Percentiles rank a stretch among this genome's conserved stretches.
phyloP scores from a whole-genome alignment of 768 basidiomycete genomes.

The Mrakia hoshinonis region DNA sequence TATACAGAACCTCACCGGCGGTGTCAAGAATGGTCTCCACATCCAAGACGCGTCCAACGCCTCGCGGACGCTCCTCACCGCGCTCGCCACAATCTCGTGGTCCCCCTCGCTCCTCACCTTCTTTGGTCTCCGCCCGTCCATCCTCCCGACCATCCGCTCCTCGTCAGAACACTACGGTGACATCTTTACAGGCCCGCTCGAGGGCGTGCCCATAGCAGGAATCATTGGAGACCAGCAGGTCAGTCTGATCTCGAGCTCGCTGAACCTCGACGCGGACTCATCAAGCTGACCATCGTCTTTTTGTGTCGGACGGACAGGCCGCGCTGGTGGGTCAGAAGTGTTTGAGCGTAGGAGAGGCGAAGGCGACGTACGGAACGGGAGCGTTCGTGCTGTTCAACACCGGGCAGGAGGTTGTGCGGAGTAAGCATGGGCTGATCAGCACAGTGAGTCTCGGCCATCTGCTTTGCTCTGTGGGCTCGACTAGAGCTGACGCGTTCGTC shows the following conservation, averaged over 20 bases:
- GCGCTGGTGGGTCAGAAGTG: slow-evolving; percentile 97
- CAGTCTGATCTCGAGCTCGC: slow-evolving; percentile 54
- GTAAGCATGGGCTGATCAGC: slow-evolving; percentile 75
- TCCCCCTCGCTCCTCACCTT: slow-evolving; percentile 72
- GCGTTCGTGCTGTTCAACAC: slow-evolving; percentile 95
- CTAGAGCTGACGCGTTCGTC: background rate
- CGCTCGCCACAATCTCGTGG: slow-evolving; percentile 73
- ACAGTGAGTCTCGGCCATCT: slow-evolving; percentile 50
- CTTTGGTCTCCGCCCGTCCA: slow-evolving; percentile 67
- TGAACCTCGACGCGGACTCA: background rate
- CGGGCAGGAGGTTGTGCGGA: slow-evolving; percentile 74
- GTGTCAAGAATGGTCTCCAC: slow-evolving; percentile 56
- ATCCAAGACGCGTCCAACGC: slow-evolving; percentile 92
- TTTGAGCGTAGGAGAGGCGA: slow-evolving; percentile 78
- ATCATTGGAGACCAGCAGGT: slow-evolving; percentile 98
- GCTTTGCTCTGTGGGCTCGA: background rate
- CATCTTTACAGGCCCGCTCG: slow-evolving; percentile 51
- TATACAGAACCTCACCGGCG: slow-evolving; percentile 70
- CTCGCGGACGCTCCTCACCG: slow-evolving; percentile 86
- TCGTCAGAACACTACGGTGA: slow-evolving; percentile 87
- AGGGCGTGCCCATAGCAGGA: slow-evolving; percentile 75
- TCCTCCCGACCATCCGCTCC: slow-evolving; percentile 78
- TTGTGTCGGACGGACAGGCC: slow-evolving; percentile 97
- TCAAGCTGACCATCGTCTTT: slow-evolving; percentile 52
- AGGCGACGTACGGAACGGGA: slow-evolving; percentile 83